Base-by-base conservation (phyloP, 208 protist genomes). In the Trypanosoma caninum region DNA sequence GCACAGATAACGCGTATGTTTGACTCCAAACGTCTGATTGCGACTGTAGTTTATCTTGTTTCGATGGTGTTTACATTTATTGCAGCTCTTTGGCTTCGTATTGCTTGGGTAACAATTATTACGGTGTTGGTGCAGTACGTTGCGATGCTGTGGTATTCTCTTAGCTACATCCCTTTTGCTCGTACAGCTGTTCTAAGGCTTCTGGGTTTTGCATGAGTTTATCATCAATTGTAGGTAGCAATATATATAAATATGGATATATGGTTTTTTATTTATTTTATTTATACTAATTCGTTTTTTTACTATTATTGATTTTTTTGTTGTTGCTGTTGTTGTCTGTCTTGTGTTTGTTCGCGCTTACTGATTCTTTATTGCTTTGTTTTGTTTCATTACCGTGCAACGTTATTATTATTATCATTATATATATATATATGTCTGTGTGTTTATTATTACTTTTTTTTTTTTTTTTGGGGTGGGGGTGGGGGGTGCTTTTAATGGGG, bases 81-180 rank as follows among this genome's bases (percentile, higher is more conserved):
- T 10, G 48, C 73, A 10, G 81, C 77, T 2, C 63, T 88, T n/a
- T 67, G 66, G 18, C 52, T 78, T 23, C 63, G 69, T 16, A 72
- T 79, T 14, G 42, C 72, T 7, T 69, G 66, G 46, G 27, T 89
- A 30, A 78, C 75, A 20, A 74, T 89, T 23, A 59, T 85, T 25
- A 78, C 72, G 2, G 74, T 74, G 8, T 22, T 94, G 18, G 56
- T 79, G 6, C 84, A 88, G 71, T 91, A 86, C 61, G n/a, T 81
- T 3, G 78, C 84, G 14, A 67, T 91, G 69, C 54, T 87, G 27
- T 89, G 83, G 83, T 89, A 89, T 65, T 72, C 59, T 44, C 59
- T 89, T 5, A 87, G 76, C 56, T 88, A 88, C 59, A 80, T 89
- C n/a, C 87, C 84, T 2, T 82, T 82, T 61, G 78, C 74, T 9